Base-by-base conservation (phyloP, 441 rosid species). In the Gossypium lobatum region DNA sequence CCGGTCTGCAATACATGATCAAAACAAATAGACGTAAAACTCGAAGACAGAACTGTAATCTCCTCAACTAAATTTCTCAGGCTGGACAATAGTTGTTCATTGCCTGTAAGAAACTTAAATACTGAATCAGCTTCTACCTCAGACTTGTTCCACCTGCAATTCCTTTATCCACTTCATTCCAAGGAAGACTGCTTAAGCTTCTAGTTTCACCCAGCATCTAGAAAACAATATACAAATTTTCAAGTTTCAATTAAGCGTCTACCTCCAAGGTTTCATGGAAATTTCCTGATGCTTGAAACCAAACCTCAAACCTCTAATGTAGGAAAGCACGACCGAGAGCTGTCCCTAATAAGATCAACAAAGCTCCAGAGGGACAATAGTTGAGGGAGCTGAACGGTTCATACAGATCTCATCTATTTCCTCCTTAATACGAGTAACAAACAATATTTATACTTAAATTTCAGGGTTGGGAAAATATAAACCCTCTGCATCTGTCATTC, bases 301-400 rank as follows among this genome's bases (percentile, higher is more conserved):
- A 55, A 55, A 18, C 13, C 60, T n/a, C 21, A 26, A 61, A 28
- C 45, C 65, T 10, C 45, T 2, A 60, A 16, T n/a, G 21, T 61
- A 3, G 45, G 65, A 31, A 61, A 61, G 31, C 65, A 61, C 13
- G 6, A 61, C 23, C 13, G 9, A 28, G 46, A 17, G 39, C 39
- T 28, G 21, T 61, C 45, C 65, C 65, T 1, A 28, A 61, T 61
- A 25, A n/a, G 65, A 28, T 28, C 46, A 61, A 61, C 45, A 16
- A 31, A 58, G 62, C 62, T 21, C 31, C 18, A n/a, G 23, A 58
- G 62, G 14, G 13, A 11, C 48, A 42, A 31, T 10, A 4, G 45
- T 61, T 7, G 46, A 62, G 67, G 48, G 23, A 62, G 67, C 67
- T 31, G 48, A 62, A 34, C 67, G 9, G 67, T 31, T 62, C 25